Percentiles rank a stretch among this genome's conserved stretches.
These are phyloP conservation scores for Colletotrichum sp. DNA, from an alignment of 2,329 filamentous ascomycete genomes.

Conservation along the genomic window DNA sequence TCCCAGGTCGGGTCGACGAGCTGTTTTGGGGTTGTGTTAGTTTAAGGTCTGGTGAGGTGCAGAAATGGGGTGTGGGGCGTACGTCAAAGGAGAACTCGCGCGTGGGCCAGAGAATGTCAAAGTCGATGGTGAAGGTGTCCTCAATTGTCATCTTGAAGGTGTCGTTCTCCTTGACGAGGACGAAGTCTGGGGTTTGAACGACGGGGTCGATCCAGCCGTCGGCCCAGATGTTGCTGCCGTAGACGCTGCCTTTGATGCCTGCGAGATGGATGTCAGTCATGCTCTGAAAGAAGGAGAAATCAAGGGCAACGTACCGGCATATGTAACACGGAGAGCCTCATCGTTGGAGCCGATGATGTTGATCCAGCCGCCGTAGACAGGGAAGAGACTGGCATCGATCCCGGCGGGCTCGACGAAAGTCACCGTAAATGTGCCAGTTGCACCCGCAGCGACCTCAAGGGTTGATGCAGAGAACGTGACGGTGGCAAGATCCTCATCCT, in stretches of 20 bases:
- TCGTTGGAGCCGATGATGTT: slow-evolving; percentile 27
- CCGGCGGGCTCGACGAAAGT: slow-evolving; percentile 37
- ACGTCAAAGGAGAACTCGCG: slow-evolving; percentile 40
- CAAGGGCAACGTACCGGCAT: slow-evolving; percentile 1
- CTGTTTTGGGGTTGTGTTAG: neutral
- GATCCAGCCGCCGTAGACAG: slow-evolving; percentile 30
- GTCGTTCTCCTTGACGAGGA: slow-evolving; percentile 27
- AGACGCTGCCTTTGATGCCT: slow-evolving; percentile 37
- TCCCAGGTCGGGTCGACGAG: slow-evolving; percentile 1
- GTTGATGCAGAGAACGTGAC: slow-evolving; percentile 45
- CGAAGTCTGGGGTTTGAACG: slow-evolving; percentile 37
- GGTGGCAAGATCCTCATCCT: slow-evolving; percentile 42
- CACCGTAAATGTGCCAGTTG: slow-evolving; percentile 50
- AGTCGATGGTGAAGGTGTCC: slow-evolving; percentile 1
- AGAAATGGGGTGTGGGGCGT: neutral
- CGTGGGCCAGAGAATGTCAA: slow-evolving; percentile 40
- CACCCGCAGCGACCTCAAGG: slow-evolving; percentile 45
- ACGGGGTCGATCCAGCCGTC: slow-evolving; percentile 21
- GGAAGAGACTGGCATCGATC: slow-evolving; percentile 22
- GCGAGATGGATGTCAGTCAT: neutral
- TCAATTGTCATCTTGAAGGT: slow-evolving; percentile 41
- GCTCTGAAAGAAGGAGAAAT: no score
- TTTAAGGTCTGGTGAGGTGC: no score
- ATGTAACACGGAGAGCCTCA: slow-evolving; percentile 27
- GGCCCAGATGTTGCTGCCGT: slow-evolving; percentile 32